phyloP scores from a whole-genome alignment of 176 grass and related monocot genomes.

The Bolboschoenus planiculmis region DNA sequence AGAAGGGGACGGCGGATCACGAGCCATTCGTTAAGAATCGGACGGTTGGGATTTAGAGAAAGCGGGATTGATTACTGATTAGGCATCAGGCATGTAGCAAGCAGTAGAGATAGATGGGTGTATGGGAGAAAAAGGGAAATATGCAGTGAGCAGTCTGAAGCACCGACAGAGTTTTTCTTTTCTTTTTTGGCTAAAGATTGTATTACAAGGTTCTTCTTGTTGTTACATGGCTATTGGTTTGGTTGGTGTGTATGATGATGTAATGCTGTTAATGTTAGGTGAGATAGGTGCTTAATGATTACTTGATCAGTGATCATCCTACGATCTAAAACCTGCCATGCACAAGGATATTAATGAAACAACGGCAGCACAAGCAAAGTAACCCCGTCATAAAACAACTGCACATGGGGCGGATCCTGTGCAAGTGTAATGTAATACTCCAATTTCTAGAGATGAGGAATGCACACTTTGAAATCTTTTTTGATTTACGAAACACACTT shows the following conservation, averaged over 20 bases:
- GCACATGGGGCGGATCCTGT: too few relatives aligned
- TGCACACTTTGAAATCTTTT: too few relatives aligned
- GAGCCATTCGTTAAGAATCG: neutral
- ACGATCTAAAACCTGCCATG: too few relatives aligned
- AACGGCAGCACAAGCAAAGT: too few relatives aligned
- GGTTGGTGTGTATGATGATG: neutral
- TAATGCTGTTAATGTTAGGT: neutral
- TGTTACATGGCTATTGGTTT: neutral
- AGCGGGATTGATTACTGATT: neutral
- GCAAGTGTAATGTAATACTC: too few relatives aligned
- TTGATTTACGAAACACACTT: too few relatives aligned
- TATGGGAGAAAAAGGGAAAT: neutral
- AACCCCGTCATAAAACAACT: too few relatives aligned
- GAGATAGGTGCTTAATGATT: neutral
- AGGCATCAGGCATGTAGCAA: neutral
- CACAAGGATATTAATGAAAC: too few relatives aligned
- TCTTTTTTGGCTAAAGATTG: neutral
- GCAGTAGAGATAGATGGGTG: neutral
- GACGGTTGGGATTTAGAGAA: neutral
- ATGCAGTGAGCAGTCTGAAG: neutral
- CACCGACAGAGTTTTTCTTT: neutral
- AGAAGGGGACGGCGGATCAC: neutral
- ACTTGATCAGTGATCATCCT: too few relatives aligned
- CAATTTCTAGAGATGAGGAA: too few relatives aligned
- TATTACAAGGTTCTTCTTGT: neutral